These are phyloP conservation scores for Rhizophagus prolifer DNA, from an alignment of 192 early-diverging fungal species.

Conservation along the genomic window DNA sequence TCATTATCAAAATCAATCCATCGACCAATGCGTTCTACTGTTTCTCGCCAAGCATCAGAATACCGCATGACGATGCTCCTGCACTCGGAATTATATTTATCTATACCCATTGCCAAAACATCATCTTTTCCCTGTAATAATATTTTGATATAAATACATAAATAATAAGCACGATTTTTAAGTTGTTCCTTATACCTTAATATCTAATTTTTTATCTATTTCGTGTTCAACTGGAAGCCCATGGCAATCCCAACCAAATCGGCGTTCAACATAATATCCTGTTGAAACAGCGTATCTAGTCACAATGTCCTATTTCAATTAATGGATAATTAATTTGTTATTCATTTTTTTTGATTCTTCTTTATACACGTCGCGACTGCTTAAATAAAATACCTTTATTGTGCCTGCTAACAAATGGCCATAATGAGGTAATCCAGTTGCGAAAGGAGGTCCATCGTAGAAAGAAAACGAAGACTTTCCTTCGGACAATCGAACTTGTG, in stretches of 20 bases:
- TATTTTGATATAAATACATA: slow-evolving; percentile 31
- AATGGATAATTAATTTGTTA: neutral
- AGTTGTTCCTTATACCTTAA: slow-evolving; percentile 59
- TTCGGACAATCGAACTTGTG: slow-evolving; percentile 27
- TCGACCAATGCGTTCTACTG: slow-evolving; percentile 93
- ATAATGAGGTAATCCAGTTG: slow-evolving; percentile 97
- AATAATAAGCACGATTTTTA: neutral
- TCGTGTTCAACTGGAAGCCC: slow-evolving; percentile 90
- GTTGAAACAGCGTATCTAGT: slow-evolving; percentile 94
- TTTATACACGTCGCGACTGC: neutral
- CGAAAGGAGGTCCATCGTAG: slow-evolving; percentile 99
- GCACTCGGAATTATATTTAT: slow-evolving; percentile 96
- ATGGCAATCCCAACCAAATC: slow-evolving; percentile 97
- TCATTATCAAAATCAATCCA: slow-evolving; percentile 99
- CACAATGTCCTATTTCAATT: slow-evolving; percentile 77
- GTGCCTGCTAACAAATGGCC: slow-evolving; percentile 98
- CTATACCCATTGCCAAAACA: slow-evolving; percentile 91
- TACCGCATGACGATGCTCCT: slow-evolving; percentile 97
- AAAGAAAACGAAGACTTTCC: slow-evolving; percentile 70
- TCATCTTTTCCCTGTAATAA: slow-evolving; percentile 67
- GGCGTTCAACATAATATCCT: slow-evolving; percentile 95
- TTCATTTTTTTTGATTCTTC: neutral
- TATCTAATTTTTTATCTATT: slow-evolving; percentile 91
- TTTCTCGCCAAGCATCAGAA: slow-evolving; percentile 85
- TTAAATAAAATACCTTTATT: slow-evolving; percentile 76